Conservation (phyloP, 129 eudicot species). For the carrot (Daucus carota) region DH1_v3.0 NC_030382.2:45060001-45060500, state of each 20-base stretch:
- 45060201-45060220: neutral
- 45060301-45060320: neutral
- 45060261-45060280: neutral
- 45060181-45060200: neutral
- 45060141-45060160: neutral
- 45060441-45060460: no score
- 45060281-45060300: neutral
- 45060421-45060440: neutral
- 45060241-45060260: neutral
- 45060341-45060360: no score
- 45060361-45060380: neutral
- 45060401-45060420: neutral
- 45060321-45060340: neutral
- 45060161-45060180: neutral
- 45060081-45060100: neutral
- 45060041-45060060: neutral
- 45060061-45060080: neutral
- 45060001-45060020: neutral
- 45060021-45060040: neutral
- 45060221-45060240: neutral
- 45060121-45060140: neutral
- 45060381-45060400: neutral
- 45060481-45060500: no score
- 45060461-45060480: neutral
- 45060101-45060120: neutral